Evolutionary conservation across 1,284 basidiomycete species (phyloP), one percentile per base, ranked within the genome.

Genomic region (Mycena citricolor): DNA sequence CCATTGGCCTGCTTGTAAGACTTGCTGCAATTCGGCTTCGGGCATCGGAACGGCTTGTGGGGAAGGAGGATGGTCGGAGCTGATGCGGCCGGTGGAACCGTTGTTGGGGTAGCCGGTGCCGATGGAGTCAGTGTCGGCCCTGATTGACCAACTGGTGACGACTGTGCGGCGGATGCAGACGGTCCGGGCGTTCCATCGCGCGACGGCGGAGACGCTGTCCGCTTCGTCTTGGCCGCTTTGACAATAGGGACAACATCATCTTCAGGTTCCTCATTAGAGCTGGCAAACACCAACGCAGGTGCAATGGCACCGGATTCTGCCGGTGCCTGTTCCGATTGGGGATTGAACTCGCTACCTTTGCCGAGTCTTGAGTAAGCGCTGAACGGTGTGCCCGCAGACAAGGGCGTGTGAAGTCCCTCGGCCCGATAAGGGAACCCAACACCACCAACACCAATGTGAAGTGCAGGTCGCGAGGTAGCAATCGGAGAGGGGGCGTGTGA

Each of bases 11-110:
- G 95, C 75, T 98, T 98, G 78, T 99, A 99, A 33, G 84, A 85
- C 77, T 99, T 99, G 73, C 94, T 94, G 74, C 95, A 99, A 44
- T 97, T 95, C 0, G 90, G 86, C 57, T 95, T 95, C 12, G 93
- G 93, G 73, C 95, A 99, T 53, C 87, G 81, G 83, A 95, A 99
- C 0, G 95, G 95, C 67, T 97, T 97, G 54, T 52, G 51, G 17
- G 51, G 51, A n/a, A 52, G 47, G n/a, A 52, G 44, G 25, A 52
- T 46, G 8, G 51, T 26, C 4, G 51, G 21, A 28, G 24, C 22
- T 4, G 20, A 14, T 5, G 32, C 6, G 5, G 20, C n/a, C 5
- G 32, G 16, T 12, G 35, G 19, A 17, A 13, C 32, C 2, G 44
- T 26, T 21, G 35, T 10, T 4, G 32, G 12, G 14, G 24, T 12